A percentile compares a stretch with the other conserved stretches of the same genome.
These are phyloP conservation scores for Cyberlindnera mrakii DNA, from an alignment of 805 yeast genomes.

Conservation along the genomic window DNA sequence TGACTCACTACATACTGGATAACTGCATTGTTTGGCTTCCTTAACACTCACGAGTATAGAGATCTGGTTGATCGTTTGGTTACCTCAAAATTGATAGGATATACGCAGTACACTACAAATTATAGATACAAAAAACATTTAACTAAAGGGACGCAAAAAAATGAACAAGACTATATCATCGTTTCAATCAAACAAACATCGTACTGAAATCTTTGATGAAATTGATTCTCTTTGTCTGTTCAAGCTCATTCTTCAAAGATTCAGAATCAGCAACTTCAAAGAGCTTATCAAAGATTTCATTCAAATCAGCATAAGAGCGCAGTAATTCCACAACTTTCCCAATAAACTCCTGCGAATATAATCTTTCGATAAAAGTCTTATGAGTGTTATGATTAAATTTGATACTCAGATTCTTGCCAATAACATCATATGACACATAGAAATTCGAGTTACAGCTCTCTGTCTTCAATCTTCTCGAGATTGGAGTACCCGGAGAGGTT, in stretches of 20 bases:
- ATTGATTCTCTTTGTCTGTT: slow-evolving; percentile 12
- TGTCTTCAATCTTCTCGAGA: slow-evolving; percentile 16
- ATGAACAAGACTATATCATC: too few relatives aligned
- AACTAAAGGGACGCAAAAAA: too few relatives aligned
- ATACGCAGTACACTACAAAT: too few relatives aligned
- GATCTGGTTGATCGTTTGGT: too few relatives aligned
- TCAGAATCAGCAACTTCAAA: slow-evolving; percentile 6
- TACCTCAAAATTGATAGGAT: too few relatives aligned
- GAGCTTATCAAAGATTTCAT: slow-evolving; percentile 7
- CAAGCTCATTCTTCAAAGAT: slow-evolving; percentile 12
- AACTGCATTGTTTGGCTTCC: too few relatives aligned
- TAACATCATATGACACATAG: slow-evolving; percentile 21
- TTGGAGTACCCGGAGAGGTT: slow-evolving; percentile 3
- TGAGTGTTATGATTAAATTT: slow-evolving; percentile 20
- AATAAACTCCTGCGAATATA: slow-evolving; percentile 14
- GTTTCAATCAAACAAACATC: not conserved
- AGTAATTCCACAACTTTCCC: slow-evolving; percentile 12
- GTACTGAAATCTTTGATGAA: slow-evolving; percentile 21
- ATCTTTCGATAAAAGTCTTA: slow-evolving; percentile 16
- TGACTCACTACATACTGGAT: too few relatives aligned
- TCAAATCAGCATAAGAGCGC: slow-evolving; percentile 2
- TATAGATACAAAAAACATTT: too few relatives aligned
- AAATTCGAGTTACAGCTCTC: slow-evolving; percentile 21
- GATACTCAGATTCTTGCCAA: slow-evolving; percentile 16
- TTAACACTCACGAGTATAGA: too few relatives aligned